A percentile compares a stretch with the other conserved stretches of the same genome.
These are phyloP conservation scores for Corniculantispora saksenae DNA, from an alignment of 2,329 filamentous ascomycete genomes.

Conservation along the genomic window DNA sequence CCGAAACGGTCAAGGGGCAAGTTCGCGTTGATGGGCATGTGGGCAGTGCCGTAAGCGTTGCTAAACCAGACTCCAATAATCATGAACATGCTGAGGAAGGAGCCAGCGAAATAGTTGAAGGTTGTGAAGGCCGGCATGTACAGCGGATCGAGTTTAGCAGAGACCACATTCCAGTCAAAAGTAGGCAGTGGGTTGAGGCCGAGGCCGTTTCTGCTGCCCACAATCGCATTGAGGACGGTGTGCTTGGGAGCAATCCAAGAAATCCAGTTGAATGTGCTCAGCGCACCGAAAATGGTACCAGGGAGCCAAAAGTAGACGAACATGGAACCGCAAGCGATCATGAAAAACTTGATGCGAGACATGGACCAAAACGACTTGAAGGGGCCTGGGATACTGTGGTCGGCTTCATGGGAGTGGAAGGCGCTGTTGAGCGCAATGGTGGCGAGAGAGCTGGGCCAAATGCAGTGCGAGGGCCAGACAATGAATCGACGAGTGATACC, in stretches of 20 bases:
- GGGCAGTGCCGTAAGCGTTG: slow-evolving; percentile 37
- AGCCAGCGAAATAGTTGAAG: slow-evolving; percentile 36
- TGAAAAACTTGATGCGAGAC: slow-evolving; percentile 50
- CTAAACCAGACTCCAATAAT: slow-evolving; percentile 35
- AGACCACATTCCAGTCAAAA: slow-evolving; percentile 46
- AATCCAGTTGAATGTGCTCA: slow-evolving; percentile 54
- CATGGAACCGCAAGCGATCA: slow-evolving; percentile 45
- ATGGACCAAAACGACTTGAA: slow-evolving; percentile 41
- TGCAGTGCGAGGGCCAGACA: slow-evolving; percentile 50
- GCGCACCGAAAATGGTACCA: slow-evolving; percentile 49
- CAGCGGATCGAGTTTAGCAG: slow-evolving; percentile 35
- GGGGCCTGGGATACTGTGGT: slow-evolving; percentile 31
- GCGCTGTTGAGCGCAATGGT: slow-evolving; percentile 39
- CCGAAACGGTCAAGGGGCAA: slow-evolving; percentile 41
- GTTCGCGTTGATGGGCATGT: slow-evolving; percentile 45
- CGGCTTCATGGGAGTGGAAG: slow-evolving; percentile 21
- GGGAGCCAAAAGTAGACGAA: slow-evolving; percentile 58
- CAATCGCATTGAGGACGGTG: slow-evolving; percentile 37
- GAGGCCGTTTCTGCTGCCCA: slow-evolving; percentile 39
- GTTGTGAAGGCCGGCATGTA: slow-evolving; percentile 40
- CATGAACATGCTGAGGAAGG: slow-evolving; percentile 30
- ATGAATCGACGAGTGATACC: slow-evolving; percentile 52
- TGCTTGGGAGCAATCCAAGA: slow-evolving; percentile 53
- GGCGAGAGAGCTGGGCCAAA: slow-evolving; percentile 29
- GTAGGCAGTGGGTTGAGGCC: slow-evolving; percentile 44